Conservation (phyloP, 768 basidiomycete species). For the Rhodotorula graminis region DNA sequence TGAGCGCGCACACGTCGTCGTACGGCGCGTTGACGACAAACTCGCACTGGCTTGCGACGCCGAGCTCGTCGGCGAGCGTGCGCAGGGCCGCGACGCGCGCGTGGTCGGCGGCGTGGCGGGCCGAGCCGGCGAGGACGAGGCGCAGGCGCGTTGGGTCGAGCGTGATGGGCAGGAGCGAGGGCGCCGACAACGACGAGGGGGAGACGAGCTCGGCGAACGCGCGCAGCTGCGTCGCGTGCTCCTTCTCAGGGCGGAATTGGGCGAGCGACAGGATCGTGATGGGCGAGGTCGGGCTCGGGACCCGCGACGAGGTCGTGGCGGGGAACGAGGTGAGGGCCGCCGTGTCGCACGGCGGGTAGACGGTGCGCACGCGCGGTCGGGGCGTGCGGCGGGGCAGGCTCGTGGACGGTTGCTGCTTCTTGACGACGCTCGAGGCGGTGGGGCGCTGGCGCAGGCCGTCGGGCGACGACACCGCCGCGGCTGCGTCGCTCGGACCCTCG, state of each 20-base stretch:
- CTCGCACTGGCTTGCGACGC: constrained; percentile 55
- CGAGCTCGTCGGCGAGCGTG: constrained; percentile 59
- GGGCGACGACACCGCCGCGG: constrained; percentile 8
- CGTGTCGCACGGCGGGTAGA: constrained; percentile 92
- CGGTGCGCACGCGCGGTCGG: constrained; percentile 46
- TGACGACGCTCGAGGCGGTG: too few relatives aligned
- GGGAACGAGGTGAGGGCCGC: constrained; percentile 59
- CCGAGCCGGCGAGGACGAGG: constrained; percentile 77
- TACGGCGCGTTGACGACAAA: constrained; percentile 83
- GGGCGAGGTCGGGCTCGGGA: constrained; percentile 48
- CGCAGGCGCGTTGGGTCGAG: constrained; percentile 48
- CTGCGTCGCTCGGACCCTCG: too few relatives aligned
- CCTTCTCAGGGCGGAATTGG: constrained; percentile 96
- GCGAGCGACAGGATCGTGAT: constrained; percentile 76
- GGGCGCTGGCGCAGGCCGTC: not conserved
- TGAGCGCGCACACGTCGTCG: constrained; percentile 61
- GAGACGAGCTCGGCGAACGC: constrained; percentile 61
- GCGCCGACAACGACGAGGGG: not conserved
- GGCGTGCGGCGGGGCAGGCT: not conserved
- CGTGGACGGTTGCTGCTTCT: too few relatives aligned
- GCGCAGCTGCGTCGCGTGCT: constrained; percentile 72
- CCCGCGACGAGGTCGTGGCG: constrained; percentile 47
- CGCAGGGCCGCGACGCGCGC: constrained; percentile 62
- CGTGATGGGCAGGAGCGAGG: constrained; percentile 48
- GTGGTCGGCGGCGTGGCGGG: constrained; percentile 71